Percentiles rank a stretch among this genome's conserved stretches.
Conservation (phyloP, 805 yeast genomes). For the Sugiyamaella floridensis region DNA sequence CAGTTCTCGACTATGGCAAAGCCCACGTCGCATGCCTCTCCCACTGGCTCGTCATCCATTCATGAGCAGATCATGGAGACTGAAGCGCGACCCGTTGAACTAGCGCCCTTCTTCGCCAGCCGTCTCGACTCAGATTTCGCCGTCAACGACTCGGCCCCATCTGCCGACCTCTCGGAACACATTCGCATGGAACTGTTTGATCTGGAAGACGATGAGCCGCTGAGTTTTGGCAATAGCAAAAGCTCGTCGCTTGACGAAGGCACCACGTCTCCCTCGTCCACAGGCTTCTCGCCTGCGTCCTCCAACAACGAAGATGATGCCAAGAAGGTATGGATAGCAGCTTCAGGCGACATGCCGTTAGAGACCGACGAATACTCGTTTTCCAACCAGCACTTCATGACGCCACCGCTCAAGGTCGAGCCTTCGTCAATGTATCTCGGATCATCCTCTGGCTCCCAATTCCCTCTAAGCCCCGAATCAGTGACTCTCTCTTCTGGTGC, state of each 20-base stretch:
- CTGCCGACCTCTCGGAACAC: conserved; percentile 19
- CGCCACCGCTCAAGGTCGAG: neutral
- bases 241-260: conserved; percentile 2
- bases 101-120: neutral
- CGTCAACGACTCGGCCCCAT: neutral
- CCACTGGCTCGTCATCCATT: neutral
- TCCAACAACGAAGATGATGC: conserved; percentile 1
- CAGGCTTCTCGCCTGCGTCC: conserved; percentile 3
- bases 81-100: neutral
- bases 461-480: neutral
- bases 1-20: neutral
- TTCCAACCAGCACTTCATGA: neutral
- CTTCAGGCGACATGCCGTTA: conserved; percentile 1
- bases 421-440: neutral
- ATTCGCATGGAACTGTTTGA: conserved; percentile 21
- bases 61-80: neutral
- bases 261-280: conserved; percentile 2
- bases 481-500: neutral
- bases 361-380: neutral
- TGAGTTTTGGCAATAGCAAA: neutral
- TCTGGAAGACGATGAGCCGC: conserved; percentile 3
- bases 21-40: neutral
- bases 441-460: neutral
- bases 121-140: neutral
- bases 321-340: neutral